phyloP scores from a whole-genome alignment of 257 asterid genomes.

The Cinchona pubescens region DNA sequence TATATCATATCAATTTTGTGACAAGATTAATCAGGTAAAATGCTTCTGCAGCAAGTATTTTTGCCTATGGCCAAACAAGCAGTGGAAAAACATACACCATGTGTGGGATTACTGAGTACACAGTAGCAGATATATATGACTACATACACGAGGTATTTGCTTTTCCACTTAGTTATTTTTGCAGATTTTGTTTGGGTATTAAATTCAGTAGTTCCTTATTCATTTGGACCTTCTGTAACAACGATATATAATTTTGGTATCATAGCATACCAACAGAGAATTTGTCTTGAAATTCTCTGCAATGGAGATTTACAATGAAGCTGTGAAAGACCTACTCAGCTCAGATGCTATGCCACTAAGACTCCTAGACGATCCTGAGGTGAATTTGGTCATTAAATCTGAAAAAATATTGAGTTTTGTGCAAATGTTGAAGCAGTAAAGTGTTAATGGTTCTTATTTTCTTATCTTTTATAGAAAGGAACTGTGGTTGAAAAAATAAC shows the following conservation, averaged over 20 bases:
- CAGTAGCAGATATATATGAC: slow-evolving; percentile 51
- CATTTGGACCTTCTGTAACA: background rate
- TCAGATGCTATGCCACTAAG: slow-evolving; percentile 59
- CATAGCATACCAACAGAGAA: slow-evolving; percentile 43
- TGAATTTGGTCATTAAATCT: slow-evolving; percentile 21
- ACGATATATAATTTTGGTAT: background rate
- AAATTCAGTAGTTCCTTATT: background rate
- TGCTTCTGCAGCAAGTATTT: slow-evolving; percentile 58
- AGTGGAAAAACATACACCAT: slow-evolving; percentile 71
- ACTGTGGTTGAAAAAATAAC: slow-evolving; percentile 80
- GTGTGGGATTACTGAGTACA: slow-evolving; percentile 48
- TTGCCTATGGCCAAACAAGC: slow-evolving; percentile 72
- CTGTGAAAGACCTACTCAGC: slow-evolving; percentile 78
- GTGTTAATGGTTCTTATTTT: background rate
- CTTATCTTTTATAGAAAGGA: slow-evolving; percentile 55
- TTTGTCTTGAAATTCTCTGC: slow-evolving; percentile 78
- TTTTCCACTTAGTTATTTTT: background rate
- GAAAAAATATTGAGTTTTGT: background rate
- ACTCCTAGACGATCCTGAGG: slow-evolving; percentile 97
- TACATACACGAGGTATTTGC: slow-evolving; percentile 36
- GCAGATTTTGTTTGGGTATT: background rate
- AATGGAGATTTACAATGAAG: slow-evolving; percentile 92
- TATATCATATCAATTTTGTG: background rate
- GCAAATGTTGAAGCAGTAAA: background rate
- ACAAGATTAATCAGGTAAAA: slow-evolving; percentile 3